These are phyloP conservation scores for Yamadazyma tumulicola DNA, from an alignment of 805 yeast genomes.

Conservation along the genomic window DNA sequence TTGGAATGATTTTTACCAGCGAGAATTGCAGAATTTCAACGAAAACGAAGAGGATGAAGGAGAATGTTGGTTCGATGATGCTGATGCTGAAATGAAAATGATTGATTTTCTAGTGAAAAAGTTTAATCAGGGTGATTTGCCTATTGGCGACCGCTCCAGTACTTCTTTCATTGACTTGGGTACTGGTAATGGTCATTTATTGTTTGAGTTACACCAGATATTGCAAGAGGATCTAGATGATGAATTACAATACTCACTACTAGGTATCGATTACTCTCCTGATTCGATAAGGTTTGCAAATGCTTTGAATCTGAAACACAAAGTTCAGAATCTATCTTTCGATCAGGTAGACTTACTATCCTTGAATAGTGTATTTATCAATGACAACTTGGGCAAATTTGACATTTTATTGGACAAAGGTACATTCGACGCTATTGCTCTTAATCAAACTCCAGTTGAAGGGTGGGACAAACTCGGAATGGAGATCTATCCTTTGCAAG, in stretches of 20 bases:
- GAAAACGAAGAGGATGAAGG: constrained; percentile 84
- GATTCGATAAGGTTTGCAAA: constrained; percentile 75
- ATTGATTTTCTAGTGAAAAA: constrained; percentile 63
- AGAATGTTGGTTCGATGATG: constrained; percentile 94
- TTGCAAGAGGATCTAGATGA: constrained; percentile 42
- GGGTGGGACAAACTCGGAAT: constrained; percentile 47
- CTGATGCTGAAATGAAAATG: constrained; percentile 87
- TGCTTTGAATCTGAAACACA: constrained; percentile 45
- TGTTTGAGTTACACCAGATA: constrained; percentile 66
- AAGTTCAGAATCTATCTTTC: constrained; percentile 47
- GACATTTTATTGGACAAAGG: constrained; percentile 91
- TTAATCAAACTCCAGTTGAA: constrained; percentile 53
- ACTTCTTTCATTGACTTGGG: constrained; percentile 74
- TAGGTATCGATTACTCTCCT: constrained; percentile 84
- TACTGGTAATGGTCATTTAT: constrained; percentile 91
- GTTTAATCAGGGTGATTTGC: constrained; percentile 28
- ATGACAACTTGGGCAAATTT: constrained; percentile 38
- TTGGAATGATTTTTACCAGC: constrained; percentile 85
- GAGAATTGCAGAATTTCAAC: constrained; percentile 68
- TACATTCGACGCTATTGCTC: constrained; percentile 93
- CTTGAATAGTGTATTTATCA: constrained; percentile 33
- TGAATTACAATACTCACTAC: constrained; percentile 12
- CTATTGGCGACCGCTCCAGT: constrained; percentile 15
- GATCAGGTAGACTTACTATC: constrained; percentile 66
- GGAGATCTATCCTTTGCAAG: constrained; percentile 60